Conservation (phyloP, 139 green algal genomes). For the Chlorella sp. region DNA sequence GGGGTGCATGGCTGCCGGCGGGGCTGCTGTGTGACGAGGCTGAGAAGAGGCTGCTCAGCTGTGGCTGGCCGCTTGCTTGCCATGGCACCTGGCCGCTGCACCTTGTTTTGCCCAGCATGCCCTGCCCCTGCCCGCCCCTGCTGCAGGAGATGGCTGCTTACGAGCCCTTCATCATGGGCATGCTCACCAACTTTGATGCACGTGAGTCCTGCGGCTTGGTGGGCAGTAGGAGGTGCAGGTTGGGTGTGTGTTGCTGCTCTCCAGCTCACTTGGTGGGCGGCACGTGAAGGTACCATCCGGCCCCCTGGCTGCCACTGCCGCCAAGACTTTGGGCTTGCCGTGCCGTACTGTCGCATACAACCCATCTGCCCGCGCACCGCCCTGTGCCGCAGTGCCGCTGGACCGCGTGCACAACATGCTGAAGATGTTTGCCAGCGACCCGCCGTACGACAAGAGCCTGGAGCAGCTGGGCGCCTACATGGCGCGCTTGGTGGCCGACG, state of each 20-base stretch:
- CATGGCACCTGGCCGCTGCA: conserved; percentile 68
- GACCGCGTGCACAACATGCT: conserved; percentile 96
- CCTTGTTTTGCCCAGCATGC: not conserved
- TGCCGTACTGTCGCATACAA: too few species aligned
- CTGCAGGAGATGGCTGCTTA: conserved; percentile 70
- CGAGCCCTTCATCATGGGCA: conserved; percentile 89
- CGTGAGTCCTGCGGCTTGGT: not conserved
- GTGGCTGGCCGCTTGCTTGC: too few species aligned
- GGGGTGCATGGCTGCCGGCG: too few species aligned
- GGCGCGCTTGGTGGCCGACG: conserved; percentile 62
- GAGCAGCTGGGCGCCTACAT: conserved; percentile 82
- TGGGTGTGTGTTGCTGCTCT: too few species aligned
- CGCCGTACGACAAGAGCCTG: conserved; percentile 83
- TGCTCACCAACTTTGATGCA: conserved; percentile 91
- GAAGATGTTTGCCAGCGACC: conserved; percentile 93
- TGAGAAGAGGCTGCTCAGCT: too few species aligned
- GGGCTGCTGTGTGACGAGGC: too few species aligned
- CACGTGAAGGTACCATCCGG: too few species aligned
- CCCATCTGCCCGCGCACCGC: too few species aligned
- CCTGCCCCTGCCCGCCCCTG: not conserved
- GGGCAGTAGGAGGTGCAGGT: too few species aligned
- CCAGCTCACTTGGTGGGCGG: too few species aligned
- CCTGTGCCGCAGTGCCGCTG: conserved; percentile 62
- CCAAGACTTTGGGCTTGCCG: too few species aligned
- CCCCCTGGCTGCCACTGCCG: too few species aligned